Conservation (phyloP, 2,329 filamentous ascomycete species). For the Aspergillus sp. region DNA sequence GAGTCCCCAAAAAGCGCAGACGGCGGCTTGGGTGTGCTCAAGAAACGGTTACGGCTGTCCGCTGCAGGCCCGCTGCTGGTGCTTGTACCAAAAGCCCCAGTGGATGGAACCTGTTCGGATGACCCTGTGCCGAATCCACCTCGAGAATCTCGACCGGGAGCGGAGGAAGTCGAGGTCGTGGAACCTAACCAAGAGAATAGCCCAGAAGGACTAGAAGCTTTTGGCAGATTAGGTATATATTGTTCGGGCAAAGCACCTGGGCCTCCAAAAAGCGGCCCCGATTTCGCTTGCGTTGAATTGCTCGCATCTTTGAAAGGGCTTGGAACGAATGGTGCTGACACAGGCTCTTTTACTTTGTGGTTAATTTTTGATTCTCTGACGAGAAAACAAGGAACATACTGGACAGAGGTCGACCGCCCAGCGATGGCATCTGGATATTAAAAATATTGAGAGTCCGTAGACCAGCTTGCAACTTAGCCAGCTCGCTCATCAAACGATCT, state of each 20-base stretch:
- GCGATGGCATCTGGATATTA: constrained; percentile 22
- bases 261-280: background rate
- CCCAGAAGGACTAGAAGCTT: background rate
- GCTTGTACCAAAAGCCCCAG: background rate
- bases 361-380: background rate
- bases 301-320: background rate
- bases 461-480: constrained; percentile 10
- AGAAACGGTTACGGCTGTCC: background rate
- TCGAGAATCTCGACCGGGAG: background rate
- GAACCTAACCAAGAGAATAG: background rate
- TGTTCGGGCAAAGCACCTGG: background rate
- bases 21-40: background rate
- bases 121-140: background rate
- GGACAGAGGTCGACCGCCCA: background rate
- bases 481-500: constrained; percentile 7
- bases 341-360: no score
- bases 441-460: constrained; percentile 4
- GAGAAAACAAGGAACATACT: background rate
- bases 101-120: background rate
- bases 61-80: background rate
- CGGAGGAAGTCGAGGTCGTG: background rate
- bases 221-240: background rate
- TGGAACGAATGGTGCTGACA: background rate
- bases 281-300: background rate
- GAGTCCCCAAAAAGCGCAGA: background rate